phyloP scores from a whole-genome alignment of 805 yeast genomes.

The Candida argentea region DNA sequence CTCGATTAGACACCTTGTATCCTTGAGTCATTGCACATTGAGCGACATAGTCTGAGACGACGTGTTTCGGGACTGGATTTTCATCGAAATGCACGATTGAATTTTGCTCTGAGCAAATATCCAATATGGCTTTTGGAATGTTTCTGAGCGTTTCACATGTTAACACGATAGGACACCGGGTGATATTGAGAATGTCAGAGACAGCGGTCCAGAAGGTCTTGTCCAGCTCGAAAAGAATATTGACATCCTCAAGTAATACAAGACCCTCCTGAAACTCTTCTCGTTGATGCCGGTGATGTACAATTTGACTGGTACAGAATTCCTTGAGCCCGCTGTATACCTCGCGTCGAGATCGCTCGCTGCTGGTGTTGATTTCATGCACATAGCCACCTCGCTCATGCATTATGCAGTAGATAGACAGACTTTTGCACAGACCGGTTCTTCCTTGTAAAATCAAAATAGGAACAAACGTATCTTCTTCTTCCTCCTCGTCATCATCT shows the following conservation, averaged over 20 bases:
- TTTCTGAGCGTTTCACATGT: slow-evolving; percentile 44
- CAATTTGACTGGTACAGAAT: slow-evolving; percentile 74
- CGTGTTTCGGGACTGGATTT: slow-evolving; percentile 5
- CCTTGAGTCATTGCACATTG: slow-evolving; percentile 27
- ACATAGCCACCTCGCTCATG: slow-evolving; percentile 57
- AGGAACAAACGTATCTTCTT: slow-evolving; percentile 43
- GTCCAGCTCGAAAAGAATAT: slow-evolving; percentile 68
- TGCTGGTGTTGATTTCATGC: slow-evolving; percentile 74
- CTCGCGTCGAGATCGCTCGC: slow-evolving; percentile 62
- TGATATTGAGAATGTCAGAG: slow-evolving; percentile 45
- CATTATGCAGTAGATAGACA: slow-evolving; percentile 60
- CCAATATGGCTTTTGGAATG: slow-evolving; percentile 40
- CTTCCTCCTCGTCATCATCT: slow-evolving; percentile 16
- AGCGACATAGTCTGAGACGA: slow-evolving; percentile 29
- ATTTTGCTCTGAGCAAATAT: slow-evolving; percentile 33
- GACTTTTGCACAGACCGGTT: slow-evolving; percentile 69
- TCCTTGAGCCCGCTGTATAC: slow-evolving; percentile 59
- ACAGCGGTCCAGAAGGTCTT: slow-evolving; percentile 72
- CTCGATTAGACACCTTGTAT: slow-evolving; percentile 17
- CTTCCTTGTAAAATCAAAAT: slow-evolving; percentile 61
- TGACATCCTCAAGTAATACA: slow-evolving; percentile 79
- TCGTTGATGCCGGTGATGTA: slow-evolving; percentile 35
- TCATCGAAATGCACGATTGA: slow-evolving; percentile 25
- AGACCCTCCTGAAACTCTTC: slow-evolving; percentile 45
- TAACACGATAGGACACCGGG: slow-evolving; percentile 61